Percentiles rank a stretch among this genome's conserved stretches.
phyloP scores from a whole-genome alignment of 306 rosid species.

The Phaseolus lunatus region DNA sequence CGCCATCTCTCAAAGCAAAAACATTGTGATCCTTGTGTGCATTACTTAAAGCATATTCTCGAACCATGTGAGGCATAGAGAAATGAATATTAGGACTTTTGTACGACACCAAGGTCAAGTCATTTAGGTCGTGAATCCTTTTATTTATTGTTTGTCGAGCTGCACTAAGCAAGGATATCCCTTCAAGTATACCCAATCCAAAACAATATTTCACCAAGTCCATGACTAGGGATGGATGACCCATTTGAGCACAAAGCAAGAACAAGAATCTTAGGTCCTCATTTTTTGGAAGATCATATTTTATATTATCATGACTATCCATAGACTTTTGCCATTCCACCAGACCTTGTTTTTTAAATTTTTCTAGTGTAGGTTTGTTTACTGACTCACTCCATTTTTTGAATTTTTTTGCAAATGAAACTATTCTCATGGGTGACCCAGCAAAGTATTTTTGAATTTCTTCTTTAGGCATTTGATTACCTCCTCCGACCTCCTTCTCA shows the following conservation, averaged over 20 bases:
- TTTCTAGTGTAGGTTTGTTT: background rate
- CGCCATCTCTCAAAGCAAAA: conserved; percentile 10
- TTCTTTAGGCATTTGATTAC: background rate
- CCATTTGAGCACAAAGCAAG: conserved; percentile 38
- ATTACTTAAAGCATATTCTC: conserved; percentile 4
- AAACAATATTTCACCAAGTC: conserved; percentile 27
- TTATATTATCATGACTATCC: background rate
- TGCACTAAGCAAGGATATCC: background rate
- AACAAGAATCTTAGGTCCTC: conserved; percentile 12
- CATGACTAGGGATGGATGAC: background rate
- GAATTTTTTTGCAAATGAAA: background rate
- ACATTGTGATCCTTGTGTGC: background rate
- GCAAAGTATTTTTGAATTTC: conserved; percentile 7
- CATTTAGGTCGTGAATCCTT: background rate
- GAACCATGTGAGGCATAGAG: background rate
- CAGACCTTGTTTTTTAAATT: background rate
- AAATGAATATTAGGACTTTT: background rate
- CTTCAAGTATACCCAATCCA: conserved; percentile 35
- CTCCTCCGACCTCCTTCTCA: background rate
- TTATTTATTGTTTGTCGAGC: background rate
- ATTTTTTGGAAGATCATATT: background rate
- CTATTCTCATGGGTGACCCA: conserved; percentile 2
- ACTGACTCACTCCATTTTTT: background rate
- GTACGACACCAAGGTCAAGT: background rate
- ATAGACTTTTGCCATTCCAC: background rate